phyloP scores from a whole-genome alignment of 768 basidiomycete species.

The Panaeolus cyanescens region DNA sequence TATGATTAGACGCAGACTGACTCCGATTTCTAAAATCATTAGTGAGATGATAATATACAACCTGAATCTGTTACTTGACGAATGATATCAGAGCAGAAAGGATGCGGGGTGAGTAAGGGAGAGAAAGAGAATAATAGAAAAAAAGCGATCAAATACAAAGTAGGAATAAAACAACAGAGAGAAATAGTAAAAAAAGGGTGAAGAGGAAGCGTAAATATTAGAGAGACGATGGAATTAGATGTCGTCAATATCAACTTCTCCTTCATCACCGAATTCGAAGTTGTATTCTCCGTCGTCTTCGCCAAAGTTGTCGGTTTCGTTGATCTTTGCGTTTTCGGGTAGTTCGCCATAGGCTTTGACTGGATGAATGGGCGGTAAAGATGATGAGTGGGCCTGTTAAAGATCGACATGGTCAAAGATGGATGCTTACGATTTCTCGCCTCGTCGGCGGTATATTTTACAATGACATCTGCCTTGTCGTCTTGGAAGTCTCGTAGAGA shows the following conservation, averaged over 20 bases:
- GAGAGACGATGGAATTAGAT: constrained; percentile 46
- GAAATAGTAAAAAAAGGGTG: constrained; percentile 1
- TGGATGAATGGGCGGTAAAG: constrained; percentile 25
- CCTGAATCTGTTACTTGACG: background rate
- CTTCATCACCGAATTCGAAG: constrained; percentile 90
- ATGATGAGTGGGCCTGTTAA: background rate
- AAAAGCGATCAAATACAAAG: background rate
- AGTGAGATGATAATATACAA: background rate
- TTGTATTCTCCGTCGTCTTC: constrained; percentile 89
- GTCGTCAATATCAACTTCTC: constrained; percentile 88
- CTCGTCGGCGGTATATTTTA: constrained; percentile 98
- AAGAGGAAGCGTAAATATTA: background rate
- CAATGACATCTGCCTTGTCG: constrained; percentile 98
- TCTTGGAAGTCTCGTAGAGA: constrained; percentile 99
- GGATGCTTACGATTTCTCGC: constrained; percentile 67
- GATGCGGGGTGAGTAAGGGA: background rate
- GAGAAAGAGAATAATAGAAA: background rate
- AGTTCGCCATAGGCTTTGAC: constrained; percentile 98
- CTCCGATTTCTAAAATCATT: background rate
- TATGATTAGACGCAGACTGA: background rate
- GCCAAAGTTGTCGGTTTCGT: constrained; percentile 93
- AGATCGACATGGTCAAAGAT: background rate
- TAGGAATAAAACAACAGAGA: background rate
- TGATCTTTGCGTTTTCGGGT: constrained; percentile 95
- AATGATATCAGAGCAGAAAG: constrained; percentile 4